phyloP scores from a whole-genome alignment of 2,329 filamentous ascomycete species.

The Penicillium sp. region DNA sequence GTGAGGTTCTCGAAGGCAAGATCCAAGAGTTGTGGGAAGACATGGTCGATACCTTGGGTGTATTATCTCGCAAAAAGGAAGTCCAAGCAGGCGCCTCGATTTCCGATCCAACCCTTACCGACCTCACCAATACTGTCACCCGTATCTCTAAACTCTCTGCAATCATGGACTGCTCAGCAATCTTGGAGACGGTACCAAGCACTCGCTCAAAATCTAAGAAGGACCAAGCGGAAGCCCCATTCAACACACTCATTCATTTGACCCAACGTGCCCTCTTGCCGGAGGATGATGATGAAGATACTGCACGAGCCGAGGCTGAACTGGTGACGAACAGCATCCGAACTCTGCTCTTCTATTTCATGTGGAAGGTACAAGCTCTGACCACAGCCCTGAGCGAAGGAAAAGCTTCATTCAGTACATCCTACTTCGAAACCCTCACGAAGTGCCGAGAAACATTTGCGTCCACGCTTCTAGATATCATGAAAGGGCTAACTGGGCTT shows the following conservation, averaged over 20 bases:
- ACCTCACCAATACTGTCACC: constrained; percentile 73
- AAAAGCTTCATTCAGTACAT: constrained; percentile 62
- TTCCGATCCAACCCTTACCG: constrained; percentile 65
- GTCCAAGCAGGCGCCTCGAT: constrained; percentile 74
- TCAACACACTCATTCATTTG: constrained; percentile 72
- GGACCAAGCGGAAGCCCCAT: constrained; percentile 49
- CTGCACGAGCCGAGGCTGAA: constrained; percentile 78
- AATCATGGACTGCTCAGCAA: constrained; percentile 75
- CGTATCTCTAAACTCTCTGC: constrained; percentile 81
- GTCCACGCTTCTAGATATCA: constrained; percentile 53
- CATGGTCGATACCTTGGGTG: constrained; percentile 71
- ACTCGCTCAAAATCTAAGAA: constrained; percentile 44
- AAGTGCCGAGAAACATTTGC: constrained; percentile 61
- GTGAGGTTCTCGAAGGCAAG: constrained; percentile 81
- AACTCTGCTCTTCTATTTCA: constrained; percentile 83
- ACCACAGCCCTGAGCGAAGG: constrained; percentile 58
- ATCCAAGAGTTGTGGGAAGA: constrained; percentile 86
- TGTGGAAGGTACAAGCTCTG: constrained; percentile 80
- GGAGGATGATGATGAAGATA: constrained; percentile 66
- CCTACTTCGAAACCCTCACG: constrained; percentile 70
- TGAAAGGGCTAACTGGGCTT: constrained; percentile 57
- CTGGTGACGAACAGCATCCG: constrained; percentile 77
- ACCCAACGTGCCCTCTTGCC: constrained; percentile 73
- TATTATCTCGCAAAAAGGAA: constrained; percentile 71
- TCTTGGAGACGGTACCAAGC: constrained; percentile 65